Evolutionary conservation across 352 stramenopile genomes (phyloP).

Genomic region (Phytopythium sindhum): DNA sequence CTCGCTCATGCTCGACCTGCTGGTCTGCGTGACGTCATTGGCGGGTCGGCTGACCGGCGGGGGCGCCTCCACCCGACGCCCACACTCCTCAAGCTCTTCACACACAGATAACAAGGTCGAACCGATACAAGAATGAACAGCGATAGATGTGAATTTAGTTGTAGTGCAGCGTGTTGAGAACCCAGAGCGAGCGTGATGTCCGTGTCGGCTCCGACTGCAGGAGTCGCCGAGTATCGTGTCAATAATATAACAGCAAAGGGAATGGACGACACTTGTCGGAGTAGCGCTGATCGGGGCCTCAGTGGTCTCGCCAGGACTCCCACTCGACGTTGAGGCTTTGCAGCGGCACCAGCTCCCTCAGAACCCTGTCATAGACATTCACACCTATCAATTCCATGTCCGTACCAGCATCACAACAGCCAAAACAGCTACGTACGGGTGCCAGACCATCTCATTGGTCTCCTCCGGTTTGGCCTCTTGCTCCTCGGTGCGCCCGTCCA

Average conservation of each 20-base stretch:
- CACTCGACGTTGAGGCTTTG: slow-evolving; percentile 79
- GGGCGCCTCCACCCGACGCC: neutral
- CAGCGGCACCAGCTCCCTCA: slow-evolving; percentile 72
- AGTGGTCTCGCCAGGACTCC: slow-evolving; percentile 83
- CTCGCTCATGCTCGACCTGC: slow-evolving; percentile 37
- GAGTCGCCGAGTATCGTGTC: neutral
- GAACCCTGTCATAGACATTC: slow-evolving; percentile 31
- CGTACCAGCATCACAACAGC: neutral
- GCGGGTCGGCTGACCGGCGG: neutral
- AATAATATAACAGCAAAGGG: neutral
- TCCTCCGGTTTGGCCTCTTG: slow-evolving; percentile 59
- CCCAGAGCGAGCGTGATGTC: neutral
- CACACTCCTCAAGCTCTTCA: neutral
- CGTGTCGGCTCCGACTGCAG: neutral
- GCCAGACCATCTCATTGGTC: slow-evolving; percentile 77
- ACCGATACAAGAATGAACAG: slow-evolving; percentile 5
- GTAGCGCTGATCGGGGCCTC: neutral
- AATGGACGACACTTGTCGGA: neutral
- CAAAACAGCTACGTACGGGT: slow-evolving; percentile 48
- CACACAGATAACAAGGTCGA: neutral
- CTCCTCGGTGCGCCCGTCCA: slow-evolving; percentile 45
- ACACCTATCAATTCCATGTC: neutral
- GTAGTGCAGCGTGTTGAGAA: neutral
- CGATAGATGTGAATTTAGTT: neutral
- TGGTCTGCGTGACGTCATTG: slow-evolving; percentile 15